Evolutionary conservation across 2,329 filamentous ascomycete species (phyloP).

Genomic region (Madurella mycetomatis): DNA sequence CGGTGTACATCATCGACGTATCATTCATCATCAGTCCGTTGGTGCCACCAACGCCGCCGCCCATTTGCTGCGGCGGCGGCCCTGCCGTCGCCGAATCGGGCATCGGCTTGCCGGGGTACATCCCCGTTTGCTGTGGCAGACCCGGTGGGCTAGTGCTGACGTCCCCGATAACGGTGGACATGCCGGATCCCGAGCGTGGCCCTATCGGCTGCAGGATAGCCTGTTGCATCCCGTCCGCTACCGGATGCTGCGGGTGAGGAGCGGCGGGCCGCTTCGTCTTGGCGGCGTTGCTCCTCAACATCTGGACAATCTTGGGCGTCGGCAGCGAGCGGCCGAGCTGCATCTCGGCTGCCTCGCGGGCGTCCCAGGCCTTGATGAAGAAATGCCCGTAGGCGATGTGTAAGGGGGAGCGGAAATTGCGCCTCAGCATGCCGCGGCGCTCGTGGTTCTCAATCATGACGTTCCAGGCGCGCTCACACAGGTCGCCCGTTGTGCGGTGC

Average conservation of each 20-base stretch:
- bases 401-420: conserved; percentile 50
- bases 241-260: conserved; percentile 1
- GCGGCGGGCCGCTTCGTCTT: conserved; percentile 21
- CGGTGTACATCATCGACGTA: conserved; percentile 21
- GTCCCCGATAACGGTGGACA: background rate
- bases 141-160: background rate
- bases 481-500: conserved; percentile 46
- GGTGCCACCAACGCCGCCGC: background rate
- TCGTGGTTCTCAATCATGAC: conserved; percentile 54
- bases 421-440: conserved; percentile 42
- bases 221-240: background rate
- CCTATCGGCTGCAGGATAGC: background rate
- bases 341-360: conserved; percentile 45
- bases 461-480: conserved; percentile 56
- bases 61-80: conserved; percentile 10
- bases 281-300: conserved; percentile 41
- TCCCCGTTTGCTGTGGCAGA: background rate
- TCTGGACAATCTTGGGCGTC: conserved; percentile 44
- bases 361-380: conserved; percentile 61
- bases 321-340: conserved; percentile 40
- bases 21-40: conserved; percentile 23
- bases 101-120: conserved; percentile 16
- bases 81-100: conserved; percentile 2
- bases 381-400: conserved; percentile 54
- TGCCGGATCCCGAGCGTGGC: background rate